Percentiles rank a stretch among this genome's conserved stretches.
phyloP scores from a whole-genome alignment of 1,139 yeast species.

The Wickerhamomyces sp. region DNA sequence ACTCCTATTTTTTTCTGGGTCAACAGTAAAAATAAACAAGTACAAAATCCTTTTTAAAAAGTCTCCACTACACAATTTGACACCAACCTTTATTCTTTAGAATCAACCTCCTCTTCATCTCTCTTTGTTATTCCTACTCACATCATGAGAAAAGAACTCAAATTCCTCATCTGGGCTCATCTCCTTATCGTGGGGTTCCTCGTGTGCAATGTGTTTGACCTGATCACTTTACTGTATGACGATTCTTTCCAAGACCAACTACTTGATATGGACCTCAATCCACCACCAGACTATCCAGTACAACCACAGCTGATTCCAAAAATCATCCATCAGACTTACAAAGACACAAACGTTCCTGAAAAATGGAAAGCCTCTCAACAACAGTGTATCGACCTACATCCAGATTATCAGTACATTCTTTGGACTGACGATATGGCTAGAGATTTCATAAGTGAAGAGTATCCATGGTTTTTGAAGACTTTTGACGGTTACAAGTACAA shows the following conservation, averaged over 20 bases:
- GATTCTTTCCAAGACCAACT: conserved; percentile 63
- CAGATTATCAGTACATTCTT: conserved; percentile 78
- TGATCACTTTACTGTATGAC: conserved; percentile 71
- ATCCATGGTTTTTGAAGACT: conserved; percentile 79
- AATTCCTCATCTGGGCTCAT: conserved; percentile 55
- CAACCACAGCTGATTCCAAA: conserved; percentile 67
- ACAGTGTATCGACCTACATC: conserved; percentile 71
- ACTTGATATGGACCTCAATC: conserved; percentile 48
- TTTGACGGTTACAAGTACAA: conserved; percentile 77
- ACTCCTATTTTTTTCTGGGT: no score
- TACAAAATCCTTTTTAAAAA: no score
- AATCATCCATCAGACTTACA: conserved; percentile 91
- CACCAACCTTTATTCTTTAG: no score
- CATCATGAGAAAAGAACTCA: conserved; percentile 49
- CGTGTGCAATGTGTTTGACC: conserved; percentile 63
- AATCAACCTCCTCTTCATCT: no score
- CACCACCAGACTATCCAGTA: conserved; percentile 36
- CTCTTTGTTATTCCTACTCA: background rate
- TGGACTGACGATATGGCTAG: conserved; percentile 91
- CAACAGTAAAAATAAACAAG: no score
- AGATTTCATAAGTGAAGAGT: conserved; percentile 70
- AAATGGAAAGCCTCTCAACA: conserved; percentile 77
- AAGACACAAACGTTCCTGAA: conserved; percentile 70
- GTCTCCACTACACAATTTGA: no score
- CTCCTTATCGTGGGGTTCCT: conserved; percentile 48